Evolutionary conservation across 2,329 filamentous ascomycete genomes (phyloP).

Genomic region (Sclerotinia sclerotiorum): DNA sequence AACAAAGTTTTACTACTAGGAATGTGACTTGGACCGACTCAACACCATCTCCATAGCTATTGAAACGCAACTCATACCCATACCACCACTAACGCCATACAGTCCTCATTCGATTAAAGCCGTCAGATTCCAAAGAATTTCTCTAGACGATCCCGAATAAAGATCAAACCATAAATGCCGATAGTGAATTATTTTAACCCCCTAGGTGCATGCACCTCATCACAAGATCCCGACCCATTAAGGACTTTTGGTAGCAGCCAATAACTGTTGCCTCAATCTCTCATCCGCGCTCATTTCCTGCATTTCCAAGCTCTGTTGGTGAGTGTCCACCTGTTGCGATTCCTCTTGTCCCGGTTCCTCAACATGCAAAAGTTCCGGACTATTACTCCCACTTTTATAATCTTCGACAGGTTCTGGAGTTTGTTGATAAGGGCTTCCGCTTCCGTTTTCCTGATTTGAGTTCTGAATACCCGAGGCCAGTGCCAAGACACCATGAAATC

Average conservation of each 20-base stretch:
- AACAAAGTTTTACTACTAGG: background rate
- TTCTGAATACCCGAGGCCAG: constrained; percentile 50
- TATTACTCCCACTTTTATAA: constrained; percentile 17
- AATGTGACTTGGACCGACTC: too few species aligned
- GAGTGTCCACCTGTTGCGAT: background rate
- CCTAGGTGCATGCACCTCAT: background rate
- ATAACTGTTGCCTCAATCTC: constrained; percentile 17
- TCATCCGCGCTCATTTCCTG: constrained; percentile 23
- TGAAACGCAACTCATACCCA: background rate
- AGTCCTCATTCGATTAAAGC: background rate
- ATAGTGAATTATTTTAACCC: background rate
- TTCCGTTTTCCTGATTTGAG: constrained; percentile 8
- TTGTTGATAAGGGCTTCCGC: constrained; percentile 15
- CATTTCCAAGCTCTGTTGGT: constrained; percentile 5
- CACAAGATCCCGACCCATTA: background rate
- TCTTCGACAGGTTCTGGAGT: constrained; percentile 14
- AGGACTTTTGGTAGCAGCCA: constrained; percentile 15
- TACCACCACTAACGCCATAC: background rate
- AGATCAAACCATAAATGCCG: background rate
- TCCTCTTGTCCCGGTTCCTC: constrained; percentile 25
- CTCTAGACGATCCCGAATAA: background rate
- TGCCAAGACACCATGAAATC: constrained; percentile 60
- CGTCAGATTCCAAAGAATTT: background rate
- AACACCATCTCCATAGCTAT: background rate
- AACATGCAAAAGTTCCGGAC: constrained; percentile 27